Conservation (phyloP, 73 alveolate genomes). For the Tetrahymena thermophila region DNA sequence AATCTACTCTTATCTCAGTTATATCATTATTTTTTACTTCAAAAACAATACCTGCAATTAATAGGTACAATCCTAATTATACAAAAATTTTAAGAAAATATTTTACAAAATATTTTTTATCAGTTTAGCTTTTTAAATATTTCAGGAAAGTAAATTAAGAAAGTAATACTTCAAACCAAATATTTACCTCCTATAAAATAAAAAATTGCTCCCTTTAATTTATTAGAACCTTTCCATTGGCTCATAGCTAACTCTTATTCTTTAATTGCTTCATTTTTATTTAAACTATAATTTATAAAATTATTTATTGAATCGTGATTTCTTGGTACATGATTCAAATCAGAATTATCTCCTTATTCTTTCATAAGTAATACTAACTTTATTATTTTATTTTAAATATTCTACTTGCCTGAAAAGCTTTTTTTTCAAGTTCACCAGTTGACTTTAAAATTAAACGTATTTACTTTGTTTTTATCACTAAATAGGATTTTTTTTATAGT, state of each 20-base stretch:
- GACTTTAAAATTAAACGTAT: no score
- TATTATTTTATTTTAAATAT: no score
- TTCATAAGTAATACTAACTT: neutral
- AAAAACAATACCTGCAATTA: neutral
- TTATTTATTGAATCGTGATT: neutral
- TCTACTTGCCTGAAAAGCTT: neutral
- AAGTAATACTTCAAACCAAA: neutral
- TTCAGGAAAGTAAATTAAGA: neutral
- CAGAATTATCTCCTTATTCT: neutral
- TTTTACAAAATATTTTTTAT: neutral
- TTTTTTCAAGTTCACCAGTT: neutral
- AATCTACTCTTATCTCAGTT: neutral
- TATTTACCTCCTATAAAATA: neutral
- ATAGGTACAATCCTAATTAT: neutral
- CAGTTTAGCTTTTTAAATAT: neutral
- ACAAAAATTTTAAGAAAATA: neutral
- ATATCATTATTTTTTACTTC: neutral
- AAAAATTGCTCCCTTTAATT: neutral
- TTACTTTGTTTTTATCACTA: neutral
- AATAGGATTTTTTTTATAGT: neutral
- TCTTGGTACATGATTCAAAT: neutral
- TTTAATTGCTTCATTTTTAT: neutral
- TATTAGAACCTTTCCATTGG: neutral
- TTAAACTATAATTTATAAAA: neutral
- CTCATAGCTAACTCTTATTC: neutral